A percentile compares a stretch with the other conserved stretches of the same genome.
Evolutionary conservation across 208 protist species (phyloP).

Genomic region (Trypanosoma grayi): DNA sequence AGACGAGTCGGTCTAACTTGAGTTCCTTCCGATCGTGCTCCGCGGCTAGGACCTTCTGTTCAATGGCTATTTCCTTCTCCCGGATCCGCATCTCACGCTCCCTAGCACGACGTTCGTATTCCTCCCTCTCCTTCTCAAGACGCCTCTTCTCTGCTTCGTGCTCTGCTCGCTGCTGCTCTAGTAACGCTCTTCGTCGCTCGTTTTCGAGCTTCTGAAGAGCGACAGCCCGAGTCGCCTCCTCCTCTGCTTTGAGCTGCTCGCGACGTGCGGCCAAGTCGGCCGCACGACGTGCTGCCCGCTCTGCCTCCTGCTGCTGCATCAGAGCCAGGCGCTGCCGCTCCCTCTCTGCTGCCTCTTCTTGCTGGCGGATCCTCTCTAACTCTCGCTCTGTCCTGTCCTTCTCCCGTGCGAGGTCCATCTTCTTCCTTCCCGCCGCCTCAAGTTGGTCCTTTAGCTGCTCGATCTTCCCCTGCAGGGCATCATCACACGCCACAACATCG

Average conservation of each 20-base stretch:
- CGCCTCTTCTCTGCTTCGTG: slow-evolving; percentile 49
- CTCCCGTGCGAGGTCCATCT: slow-evolving; percentile 33
- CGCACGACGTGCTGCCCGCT: slow-evolving; percentile 32
- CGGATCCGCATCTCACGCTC: slow-evolving; percentile 45
- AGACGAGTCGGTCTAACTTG: slow-evolving; percentile 28
- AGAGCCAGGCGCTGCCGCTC: slow-evolving; percentile 18
- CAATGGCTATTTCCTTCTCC: slow-evolving; percentile 54
- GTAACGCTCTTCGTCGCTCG: slow-evolving; percentile 46
- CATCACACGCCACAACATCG: slow-evolving; percentile 27
- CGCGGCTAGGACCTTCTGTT: slow-evolving; percentile 37
- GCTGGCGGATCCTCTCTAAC: slow-evolving; percentile 22
- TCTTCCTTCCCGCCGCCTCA: slow-evolving; percentile 23
- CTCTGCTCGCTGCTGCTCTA: slow-evolving; percentile 41
- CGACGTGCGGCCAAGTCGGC: slow-evolving; percentile 47
- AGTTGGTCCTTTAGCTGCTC: slow-evolving; percentile 34
- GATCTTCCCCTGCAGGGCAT: slow-evolving; percentile 33
- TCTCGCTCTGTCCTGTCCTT: slow-evolving; percentile 35
- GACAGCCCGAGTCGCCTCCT: slow-evolving; percentile 43
- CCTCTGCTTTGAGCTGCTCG: slow-evolving; percentile 49
- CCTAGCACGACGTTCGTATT: slow-evolving; percentile 39
- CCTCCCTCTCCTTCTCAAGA: slow-evolving; percentile 38
- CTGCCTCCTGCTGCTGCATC: slow-evolving; percentile 32
- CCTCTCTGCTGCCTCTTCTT: slow-evolving; percentile 23
- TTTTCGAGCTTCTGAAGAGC: slow-evolving; percentile 58
- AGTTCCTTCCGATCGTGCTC: slow-evolving; percentile 48